A percentile compares a stretch with the other conserved stretches of the same genome.
phyloP scores from a whole-genome alignment of 2,329 filamentous ascomycete species.

The Botryotinia convoluta region DNA sequence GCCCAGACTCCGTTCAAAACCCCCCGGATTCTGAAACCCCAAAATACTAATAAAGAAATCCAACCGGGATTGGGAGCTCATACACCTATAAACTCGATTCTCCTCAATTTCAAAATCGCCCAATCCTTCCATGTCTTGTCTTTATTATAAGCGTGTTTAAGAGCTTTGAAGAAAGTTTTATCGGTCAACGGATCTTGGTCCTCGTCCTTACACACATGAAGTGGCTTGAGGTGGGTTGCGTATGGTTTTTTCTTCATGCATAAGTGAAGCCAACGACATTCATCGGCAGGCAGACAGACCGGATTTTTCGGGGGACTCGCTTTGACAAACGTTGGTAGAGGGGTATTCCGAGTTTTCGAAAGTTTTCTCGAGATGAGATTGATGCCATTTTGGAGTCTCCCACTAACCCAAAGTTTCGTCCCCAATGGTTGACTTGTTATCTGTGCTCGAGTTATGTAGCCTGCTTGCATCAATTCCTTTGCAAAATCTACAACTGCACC shows the following conservation, averaged over 20 bases:
- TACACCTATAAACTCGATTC: constrained; percentile 5
- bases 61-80: not conserved
- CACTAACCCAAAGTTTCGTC: too few relatives aligned
- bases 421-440: not conserved
- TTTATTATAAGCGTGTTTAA: not conserved
- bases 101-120: not conserved
- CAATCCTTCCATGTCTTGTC: not conserved
- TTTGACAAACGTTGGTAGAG: not conserved
- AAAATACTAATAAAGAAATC: not conserved
- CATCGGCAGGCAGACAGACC: not conserved
- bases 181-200: not conserved
- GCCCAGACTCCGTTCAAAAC: not conserved
- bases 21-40: too few relatives aligned
- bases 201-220: not conserved
- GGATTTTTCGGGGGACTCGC: not conserved
- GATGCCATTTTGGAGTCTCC: not conserved
- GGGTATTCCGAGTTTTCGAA: not conserved
- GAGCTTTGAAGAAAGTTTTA: not conserved
- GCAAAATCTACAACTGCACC: not conserved
- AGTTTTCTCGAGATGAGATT: not conserved
- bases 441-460: not conserved
- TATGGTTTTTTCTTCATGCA: constrained; percentile 1
- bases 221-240: not conserved
- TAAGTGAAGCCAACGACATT: not conserved
- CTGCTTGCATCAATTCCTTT: not conserved